Base-by-base conservation (phyloP, 345 rosid species). In the Lumnitzera littorea region DNA sequence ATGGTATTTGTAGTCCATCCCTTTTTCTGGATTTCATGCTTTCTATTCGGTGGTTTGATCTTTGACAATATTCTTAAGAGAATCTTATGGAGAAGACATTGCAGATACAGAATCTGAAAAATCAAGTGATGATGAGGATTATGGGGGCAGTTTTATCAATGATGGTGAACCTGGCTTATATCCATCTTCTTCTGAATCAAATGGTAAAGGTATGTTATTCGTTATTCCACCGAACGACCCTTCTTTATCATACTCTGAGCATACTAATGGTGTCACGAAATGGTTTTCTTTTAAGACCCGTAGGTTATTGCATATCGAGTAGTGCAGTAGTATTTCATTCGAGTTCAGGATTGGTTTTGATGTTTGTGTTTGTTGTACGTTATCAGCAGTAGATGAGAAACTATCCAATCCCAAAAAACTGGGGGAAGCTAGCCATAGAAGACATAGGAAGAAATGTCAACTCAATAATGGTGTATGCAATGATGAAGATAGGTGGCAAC, bases 141-240 rank as follows among this genome's bases (percentile, higher is more conserved):
- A 80, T 61, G 84, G 72, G 2, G 89, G 74, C 67, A 91, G 96
- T 65, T 91, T 91, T 67, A 88, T 91, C 7, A 64, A 87, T 62
- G 97, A 85, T 23, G 76, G 62, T 31, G 84, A 87, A 48, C 74
- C 63, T 0, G 52, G 58, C 47, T 53, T 29, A 25, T 20, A 43
- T 14, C 51, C 75, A 3, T 52, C 77, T 63, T 73, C 83, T 52
- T 72, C 74, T 15, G 54, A 58, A 58, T 75, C 73, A 46, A 62
- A 50, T 63, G 78, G 56, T 62, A 70, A 48, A 68, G 69, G 95
- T 86, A 74, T 51, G 53, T 15, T 50, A 64, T 20, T 20, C 20
- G 53, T 15, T 50, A 13, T n/a, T 48, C 13, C 51, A 17, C 1
- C n/a, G 48, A 48, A 55, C 14, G 2, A 1, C 36, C 12, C 55